Evolutionary conservation across 805 yeast genomes (phyloP).

Genomic region (Candida boidinii): DNA sequence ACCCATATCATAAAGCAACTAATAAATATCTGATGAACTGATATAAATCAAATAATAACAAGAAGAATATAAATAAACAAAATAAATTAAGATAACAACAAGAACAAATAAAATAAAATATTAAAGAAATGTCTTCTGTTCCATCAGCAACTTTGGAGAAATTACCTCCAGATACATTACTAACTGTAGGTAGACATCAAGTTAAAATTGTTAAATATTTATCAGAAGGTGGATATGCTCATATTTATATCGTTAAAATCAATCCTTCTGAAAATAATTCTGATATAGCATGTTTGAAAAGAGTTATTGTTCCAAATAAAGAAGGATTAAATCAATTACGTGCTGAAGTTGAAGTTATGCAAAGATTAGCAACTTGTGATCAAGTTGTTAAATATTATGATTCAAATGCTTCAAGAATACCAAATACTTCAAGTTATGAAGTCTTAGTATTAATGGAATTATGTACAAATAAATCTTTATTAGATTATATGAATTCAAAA

Average conservation of each 20-base stretch:
- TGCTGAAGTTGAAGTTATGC: constrained; percentile 76
- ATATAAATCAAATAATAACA: no score
- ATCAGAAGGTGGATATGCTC: constrained; percentile 67
- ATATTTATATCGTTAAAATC: constrained; percentile 59
- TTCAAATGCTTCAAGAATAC: constrained; percentile 62
- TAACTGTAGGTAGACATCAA: constrained; percentile 43
- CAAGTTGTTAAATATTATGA: constrained; percentile 65
- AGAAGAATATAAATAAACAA: no score
- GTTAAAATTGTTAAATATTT: constrained; percentile 36
- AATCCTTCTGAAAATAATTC: constrained; percentile 36
- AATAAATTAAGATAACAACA: no score
- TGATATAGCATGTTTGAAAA: constrained; percentile 57
- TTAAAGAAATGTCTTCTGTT: not conserved
- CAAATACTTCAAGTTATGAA: constrained; percentile 51
- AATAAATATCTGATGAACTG: no score
- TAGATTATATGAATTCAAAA: constrained; percentile 86
- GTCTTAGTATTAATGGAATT: constrained; percentile 89
- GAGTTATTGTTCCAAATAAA: constrained; percentile 69
- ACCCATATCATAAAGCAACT: not conserved
- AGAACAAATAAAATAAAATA: no score
- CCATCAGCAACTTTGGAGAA: constrained; percentile 9
- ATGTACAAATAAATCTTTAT: constrained; percentile 78
- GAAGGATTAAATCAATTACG: constrained; percentile 56
- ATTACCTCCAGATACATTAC: constrained; percentile 34
- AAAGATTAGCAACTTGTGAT: constrained; percentile 44